These are phyloP conservation scores for Leptodermis oblonga DNA, from an alignment of 257 asterid genomes.

Conservation along the genomic window DNA sequence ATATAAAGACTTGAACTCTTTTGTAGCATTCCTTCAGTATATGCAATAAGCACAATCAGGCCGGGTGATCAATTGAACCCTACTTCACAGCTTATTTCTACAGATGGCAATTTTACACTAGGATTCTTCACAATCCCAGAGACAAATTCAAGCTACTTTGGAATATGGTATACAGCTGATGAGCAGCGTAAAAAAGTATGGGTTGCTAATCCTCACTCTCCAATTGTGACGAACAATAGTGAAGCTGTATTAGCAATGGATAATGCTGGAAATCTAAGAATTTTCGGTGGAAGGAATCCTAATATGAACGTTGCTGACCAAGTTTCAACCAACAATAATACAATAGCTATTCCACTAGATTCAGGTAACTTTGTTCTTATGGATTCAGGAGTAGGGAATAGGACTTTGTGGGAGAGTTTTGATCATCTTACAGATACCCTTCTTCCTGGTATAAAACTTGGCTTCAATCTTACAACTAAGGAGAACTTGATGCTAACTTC, in stretches of 20 bases:
- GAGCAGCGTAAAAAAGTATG: slow-evolving; percentile 12
- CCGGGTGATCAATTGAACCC: slow-evolving; percentile 30
- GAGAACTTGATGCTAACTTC: slow-evolving; percentile 43
- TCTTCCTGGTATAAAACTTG: slow-evolving; percentile 49
- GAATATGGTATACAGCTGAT: slow-evolving; percentile 27
- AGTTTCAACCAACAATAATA: slow-evolving; percentile 24
- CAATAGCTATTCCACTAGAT: slow-evolving; percentile 31
- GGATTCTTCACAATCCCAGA: slow-evolving; percentile 28
- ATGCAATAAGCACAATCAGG: slow-evolving; percentile 22
- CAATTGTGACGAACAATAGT: neutral
- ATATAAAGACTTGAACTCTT: too few relatives aligned
- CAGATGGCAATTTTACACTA: slow-evolving; percentile 29
- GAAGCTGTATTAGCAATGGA: slow-evolving; percentile 23
- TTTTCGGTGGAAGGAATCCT: slow-evolving; percentile 15
- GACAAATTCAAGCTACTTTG: slow-evolving; percentile 32
- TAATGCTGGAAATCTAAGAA: slow-evolving; percentile 23
- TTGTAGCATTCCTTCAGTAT: neutral
- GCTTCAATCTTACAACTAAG: slow-evolving; percentile 35
- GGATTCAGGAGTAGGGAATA: slow-evolving; percentile 9
- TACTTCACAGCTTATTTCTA: slow-evolving; percentile 32
- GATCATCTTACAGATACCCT: slow-evolving; percentile 56
- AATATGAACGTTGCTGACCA: slow-evolving; percentile 18
- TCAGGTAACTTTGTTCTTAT: slow-evolving; percentile 39
- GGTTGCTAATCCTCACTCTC: slow-evolving; percentile 41
- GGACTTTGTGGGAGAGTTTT: slow-evolving; percentile 44